Evolutionary conservation across 768 basidiomycete species (phyloP).

Genomic region (Suillus variegatus): DNA sequence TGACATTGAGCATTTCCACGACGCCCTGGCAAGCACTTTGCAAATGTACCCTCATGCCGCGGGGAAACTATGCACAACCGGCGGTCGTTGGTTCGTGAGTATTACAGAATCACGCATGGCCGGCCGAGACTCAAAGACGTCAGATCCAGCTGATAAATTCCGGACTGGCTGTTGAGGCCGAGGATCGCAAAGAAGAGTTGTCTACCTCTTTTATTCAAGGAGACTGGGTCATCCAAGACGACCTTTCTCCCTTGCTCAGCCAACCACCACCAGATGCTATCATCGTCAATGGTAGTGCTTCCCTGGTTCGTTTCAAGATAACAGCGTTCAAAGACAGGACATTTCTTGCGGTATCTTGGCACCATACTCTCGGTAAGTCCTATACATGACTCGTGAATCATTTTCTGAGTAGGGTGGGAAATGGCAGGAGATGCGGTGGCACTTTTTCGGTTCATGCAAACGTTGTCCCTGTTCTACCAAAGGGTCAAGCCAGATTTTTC

Average conservation of each 20-base stretch:
- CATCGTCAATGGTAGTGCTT: constrained; percentile 19
- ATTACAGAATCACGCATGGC: neutral
- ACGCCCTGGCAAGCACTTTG: constrained; percentile 22
- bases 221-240: constrained; percentile 30
- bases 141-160: constrained; percentile 27
- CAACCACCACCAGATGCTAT: constrained; percentile 15
- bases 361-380: constrained; percentile 33
- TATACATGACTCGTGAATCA: neutral
- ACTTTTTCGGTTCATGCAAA: constrained; percentile 31
- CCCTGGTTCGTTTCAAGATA: constrained; percentile 31
- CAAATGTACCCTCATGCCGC: constrained; percentile 30
- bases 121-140: constrained; percentile 4
- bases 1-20: constrained; percentile 20
- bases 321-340: constrained; percentile 26
- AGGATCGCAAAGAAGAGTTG: constrained; percentile 9
- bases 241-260: constrained; percentile 21
- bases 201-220: constrained; percentile 17
- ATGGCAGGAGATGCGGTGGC: constrained; percentile 29
- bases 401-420: constrained; percentile 1
- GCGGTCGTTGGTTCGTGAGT: constrained; percentile 23
- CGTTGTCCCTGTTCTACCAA: constrained; percentile 32
- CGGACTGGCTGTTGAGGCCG: constrained; percentile 17
- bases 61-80: constrained; percentile 19
- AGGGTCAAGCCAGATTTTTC: constrained; percentile 11
- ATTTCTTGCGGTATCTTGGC: constrained; percentile 35